Base-by-base conservation (phyloP, 1,284 basidiomycete genomes). In the Cutaneotrichosporon arboriforme region DNA sequence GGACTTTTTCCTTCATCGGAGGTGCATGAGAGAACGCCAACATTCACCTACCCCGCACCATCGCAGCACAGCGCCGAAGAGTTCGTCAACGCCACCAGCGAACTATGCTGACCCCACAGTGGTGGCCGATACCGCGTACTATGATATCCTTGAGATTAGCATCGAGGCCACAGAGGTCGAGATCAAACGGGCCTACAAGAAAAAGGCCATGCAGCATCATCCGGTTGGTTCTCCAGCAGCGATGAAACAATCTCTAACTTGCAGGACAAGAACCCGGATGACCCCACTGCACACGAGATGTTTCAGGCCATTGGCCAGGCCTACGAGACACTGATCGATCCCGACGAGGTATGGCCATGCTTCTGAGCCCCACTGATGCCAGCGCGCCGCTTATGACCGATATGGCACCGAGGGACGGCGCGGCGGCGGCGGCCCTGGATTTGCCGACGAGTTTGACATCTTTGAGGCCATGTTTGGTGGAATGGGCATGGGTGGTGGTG, bases 111-210 rank as follows among this genome's bases (percentile, higher is more conserved):
- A 47, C 49, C 23, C 2, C 17, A 8, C 55, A 67, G 62, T 75
- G 73, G 74, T 74, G 2, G 65, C 54, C 20, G 71, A 76, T 48
- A 66, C 67, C 15, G 54, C 64, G 0, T 74, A 73, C 46, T 93
- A 93, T 70, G 88, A 92, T 36, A 72, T 92, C 37, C 79, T 93
- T 34, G 88, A 84, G 42, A 81, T 92, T 20, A 67, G 80, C 49
- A 77, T 83, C 33, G 77, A 78, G 54, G 90, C 89, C 36, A 82
- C 79, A 36, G 85, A 86, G 77, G 63, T 62, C 60, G 89, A 94
- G 62, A 89, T 96, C 68, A 93, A 92, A 76, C 88, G 87, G 69
- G 91, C 90, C 7, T 96, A 96, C 71, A 85, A 87, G 70, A 87
- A 83, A 77, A 91, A 90, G 84, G 90, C 90, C 43, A 87, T 86